A percentile compares a stretch with the other conserved stretches of the same genome.
Conservation (phyloP, 2,329 filamentous ascomycete species). For the Pseudofabraea citricarpa region DNA sequence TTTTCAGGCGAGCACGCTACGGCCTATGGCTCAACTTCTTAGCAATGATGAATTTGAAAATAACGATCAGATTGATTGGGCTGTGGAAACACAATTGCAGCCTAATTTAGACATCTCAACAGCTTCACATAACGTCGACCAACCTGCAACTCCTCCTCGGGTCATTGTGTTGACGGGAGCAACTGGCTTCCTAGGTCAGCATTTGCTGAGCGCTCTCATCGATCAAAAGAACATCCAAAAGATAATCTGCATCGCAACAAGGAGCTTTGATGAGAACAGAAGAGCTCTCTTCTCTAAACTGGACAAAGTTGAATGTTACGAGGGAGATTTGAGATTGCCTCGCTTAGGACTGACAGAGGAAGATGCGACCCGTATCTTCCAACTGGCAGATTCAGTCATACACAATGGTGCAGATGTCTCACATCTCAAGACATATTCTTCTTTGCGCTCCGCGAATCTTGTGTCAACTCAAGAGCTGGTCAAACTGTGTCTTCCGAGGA, state of each 20-base stretch:
- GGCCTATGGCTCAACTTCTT: neutral
- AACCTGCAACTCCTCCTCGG: neutral
- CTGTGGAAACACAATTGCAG: neutral
- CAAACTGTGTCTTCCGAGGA: slow-evolving; percentile 21
- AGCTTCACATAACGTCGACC: neutral
- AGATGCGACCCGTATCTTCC: slow-evolving; percentile 23
- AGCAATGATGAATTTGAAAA: slow-evolving; percentile 1
- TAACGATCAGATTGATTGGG: slow-evolving; percentile 17
- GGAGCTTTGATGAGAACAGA: slow-evolving; percentile 10
- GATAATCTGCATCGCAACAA: slow-evolving; percentile 39
- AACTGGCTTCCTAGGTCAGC: slow-evolving; percentile 34
- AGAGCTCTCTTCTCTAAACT: slow-evolving; percentile 11
- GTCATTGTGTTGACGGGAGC: slow-evolving; percentile 33
- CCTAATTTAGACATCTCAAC: neutral
- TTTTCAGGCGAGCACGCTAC: slow-evolving; percentile 13
- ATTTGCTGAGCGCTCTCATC: slow-evolving; percentile 32
- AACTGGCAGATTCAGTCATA: slow-evolving; percentile 41
- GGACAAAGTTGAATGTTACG: slow-evolving; percentile 11
- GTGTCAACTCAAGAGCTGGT: slow-evolving; percentile 28
- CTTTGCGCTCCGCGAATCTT: slow-evolving; percentile 30
- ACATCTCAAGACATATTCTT: slow-evolving; percentile 31
- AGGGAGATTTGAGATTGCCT: slow-evolving; percentile 30
- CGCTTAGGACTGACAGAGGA: slow-evolving; percentile 33
- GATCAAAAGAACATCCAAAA: slow-evolving; percentile 21
- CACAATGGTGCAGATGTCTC: slow-evolving; percentile 41